Evolutionary conservation across 306 rosid genomes (phyloP), one percentile per base, ranked within the genome.

Genomic region (Trifolium pratense): DNA sequence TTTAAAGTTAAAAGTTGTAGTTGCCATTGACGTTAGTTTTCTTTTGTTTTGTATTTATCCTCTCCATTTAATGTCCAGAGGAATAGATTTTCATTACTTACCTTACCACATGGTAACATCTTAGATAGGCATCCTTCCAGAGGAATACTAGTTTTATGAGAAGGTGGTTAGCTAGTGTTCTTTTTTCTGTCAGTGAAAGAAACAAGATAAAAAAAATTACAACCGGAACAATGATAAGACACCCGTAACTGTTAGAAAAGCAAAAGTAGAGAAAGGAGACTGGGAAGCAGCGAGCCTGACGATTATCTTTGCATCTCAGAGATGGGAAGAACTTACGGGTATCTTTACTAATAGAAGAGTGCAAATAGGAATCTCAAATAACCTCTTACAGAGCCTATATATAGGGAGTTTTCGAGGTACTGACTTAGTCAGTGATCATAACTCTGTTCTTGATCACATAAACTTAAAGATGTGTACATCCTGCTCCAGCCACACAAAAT

Each of bases 121-220:
- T 59, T 60, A 36, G 75, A 37, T 49, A 39, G 67, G 43, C 67
- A 71, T 25, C 73, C 16, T 63, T 71, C 49, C 31, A 62, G 66
- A 55, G 66, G 64, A 31, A 45, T 48, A 48, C 3, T 20, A 60
- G 8, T 31, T 68, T 25, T 25, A 51, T 55, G 10, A 51, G 55
- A 25, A 75, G 55, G 42, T 7, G 25, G 29, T 21, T 55, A 53
- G 36, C 52, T 6, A 21, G 39, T 36, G 62, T 17, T 17, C 13
- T 52, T 36, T 36, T 5, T 34, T 36, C 52, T 13, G 15, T 52
- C n/a, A 9, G 18, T 52, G 14, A 13, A 14, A 31, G 23, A 53
- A 45, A 29, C 12, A 25, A 18, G 7, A 18, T 55, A 21, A 55
- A 69, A 31, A 20, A 20, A 21, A 21, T 18, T 70, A 70, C 49